Conservation (phyloP, 2,329 filamentous ascomycete genomes). For the Aspergillus unguis region DNA sequence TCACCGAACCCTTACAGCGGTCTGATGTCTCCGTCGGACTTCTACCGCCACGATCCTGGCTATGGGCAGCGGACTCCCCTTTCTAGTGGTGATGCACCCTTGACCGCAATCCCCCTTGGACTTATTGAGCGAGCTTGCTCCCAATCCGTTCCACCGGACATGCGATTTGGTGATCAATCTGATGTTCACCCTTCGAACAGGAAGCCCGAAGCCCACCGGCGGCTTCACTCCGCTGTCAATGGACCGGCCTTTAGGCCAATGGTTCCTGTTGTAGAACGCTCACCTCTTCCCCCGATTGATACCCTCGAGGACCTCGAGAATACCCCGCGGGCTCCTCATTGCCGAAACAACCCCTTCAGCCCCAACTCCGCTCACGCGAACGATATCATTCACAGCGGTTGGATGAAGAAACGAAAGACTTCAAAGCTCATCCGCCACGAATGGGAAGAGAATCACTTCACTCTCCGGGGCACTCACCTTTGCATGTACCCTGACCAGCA, state of each 20-base stretch:
- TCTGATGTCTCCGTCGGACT: slow-evolving; percentile 51
- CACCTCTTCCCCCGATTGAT: slow-evolving; percentile 29
- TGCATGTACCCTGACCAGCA: slow-evolving; percentile 22
- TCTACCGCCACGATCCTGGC: slow-evolving; percentile 50
- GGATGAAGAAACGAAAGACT: slow-evolving; percentile 49
- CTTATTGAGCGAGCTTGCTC: slow-evolving; percentile 75
- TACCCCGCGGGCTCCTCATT: slow-evolving; percentile 20
- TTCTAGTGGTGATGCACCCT: slow-evolving; percentile 84
- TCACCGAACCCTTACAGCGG: slow-evolving; percentile 15
- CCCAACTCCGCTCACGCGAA: slow-evolving; percentile 37
- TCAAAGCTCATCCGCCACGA: slow-evolving; percentile 85
- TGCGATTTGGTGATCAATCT: slow-evolving; percentile 65
- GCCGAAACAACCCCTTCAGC: slow-evolving; percentile 18
- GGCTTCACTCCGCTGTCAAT: slow-evolving; percentile 20
- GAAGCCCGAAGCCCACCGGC: slow-evolving; percentile 37
- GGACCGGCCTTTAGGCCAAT: slow-evolving; percentile 20
- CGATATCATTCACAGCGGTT: slow-evolving; percentile 56
- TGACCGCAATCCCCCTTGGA: slow-evolving; percentile 68
- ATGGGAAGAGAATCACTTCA: slow-evolving; percentile 88
- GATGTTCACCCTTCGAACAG: slow-evolving; percentile 35
- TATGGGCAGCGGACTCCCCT: slow-evolving; percentile 75
- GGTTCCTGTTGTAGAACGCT: slow-evolving; percentile 27
- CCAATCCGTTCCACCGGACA: slow-evolving; percentile 90
- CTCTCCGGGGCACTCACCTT: slow-evolving; percentile 66
- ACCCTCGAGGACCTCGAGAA: slow-evolving; percentile 26